Conservation (phyloP, 805 yeast genomes). For the Saccharomycopsis amapae region DNA sequence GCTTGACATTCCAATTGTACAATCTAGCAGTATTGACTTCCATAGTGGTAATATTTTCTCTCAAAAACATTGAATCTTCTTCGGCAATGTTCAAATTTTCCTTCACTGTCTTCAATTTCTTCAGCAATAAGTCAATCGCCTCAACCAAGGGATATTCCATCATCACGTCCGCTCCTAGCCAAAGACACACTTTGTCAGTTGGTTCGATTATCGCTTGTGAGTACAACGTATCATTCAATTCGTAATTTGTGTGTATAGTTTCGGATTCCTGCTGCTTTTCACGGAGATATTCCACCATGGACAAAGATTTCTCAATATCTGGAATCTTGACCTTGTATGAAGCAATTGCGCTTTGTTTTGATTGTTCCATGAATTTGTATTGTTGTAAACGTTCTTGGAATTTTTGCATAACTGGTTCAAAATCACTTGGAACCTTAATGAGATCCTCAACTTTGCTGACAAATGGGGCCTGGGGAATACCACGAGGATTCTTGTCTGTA, state of each 20-base stretch:
- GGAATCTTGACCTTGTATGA: constrained; percentile 69
- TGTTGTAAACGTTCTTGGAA: constrained; percentile 86
- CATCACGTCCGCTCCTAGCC: constrained; percentile 99
- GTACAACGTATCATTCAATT: constrained; percentile 86
- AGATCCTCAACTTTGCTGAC: constrained; percentile 74
- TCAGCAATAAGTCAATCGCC: constrained; percentile 63
- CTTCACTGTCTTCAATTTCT: constrained; percentile 57
- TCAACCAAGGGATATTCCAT: constrained; percentile 87
- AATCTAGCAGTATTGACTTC: constrained; percentile 94
- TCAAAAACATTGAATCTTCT: constrained; percentile 76
- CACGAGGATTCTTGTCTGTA: constrained; percentile 73
- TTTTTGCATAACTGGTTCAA: constrained; percentile 58
- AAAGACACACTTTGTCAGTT: constrained; percentile 63
- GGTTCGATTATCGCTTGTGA: constrained; percentile 71
- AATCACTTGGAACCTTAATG: constrained; percentile 62
- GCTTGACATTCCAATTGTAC: constrained; percentile 82
- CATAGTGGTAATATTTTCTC: constrained; percentile 92
- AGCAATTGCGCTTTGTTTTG: constrained; percentile 33
- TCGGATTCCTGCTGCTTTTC: constrained; percentile 37
- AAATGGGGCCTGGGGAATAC: constrained; percentile 95
- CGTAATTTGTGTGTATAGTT: constrained; percentile 69
- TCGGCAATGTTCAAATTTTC: constrained; percentile 54
- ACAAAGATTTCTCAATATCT: constrained; percentile 83
- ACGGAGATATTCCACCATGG: constrained; percentile 56
- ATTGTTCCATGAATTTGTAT: constrained; percentile 72